Evolutionary conservation across 768 basidiomycete species (phyloP).

Genomic region (Rubroboletus satanas): DNA sequence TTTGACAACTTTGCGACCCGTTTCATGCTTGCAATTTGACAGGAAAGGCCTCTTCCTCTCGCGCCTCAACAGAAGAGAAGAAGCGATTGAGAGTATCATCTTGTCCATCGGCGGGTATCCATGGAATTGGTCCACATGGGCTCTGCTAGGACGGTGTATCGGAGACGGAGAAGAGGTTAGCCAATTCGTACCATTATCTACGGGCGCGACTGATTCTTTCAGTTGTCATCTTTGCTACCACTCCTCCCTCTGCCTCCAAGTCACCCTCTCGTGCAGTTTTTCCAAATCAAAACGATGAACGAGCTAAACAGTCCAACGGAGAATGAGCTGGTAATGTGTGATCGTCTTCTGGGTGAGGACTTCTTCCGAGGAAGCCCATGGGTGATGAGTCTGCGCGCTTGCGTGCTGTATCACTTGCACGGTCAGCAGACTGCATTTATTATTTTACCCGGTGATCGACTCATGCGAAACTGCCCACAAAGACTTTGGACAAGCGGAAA

Average conservation of each 20-base stretch:
- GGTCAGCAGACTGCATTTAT: slow-evolving; percentile 46
- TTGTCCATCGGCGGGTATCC: slow-evolving; percentile 73
- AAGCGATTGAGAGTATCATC: slow-evolving; percentile 79
- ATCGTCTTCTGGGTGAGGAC: slow-evolving; percentile 64
- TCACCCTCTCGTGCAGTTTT: slow-evolving; percentile 62
- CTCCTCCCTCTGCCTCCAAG: slow-evolving; percentile 45
- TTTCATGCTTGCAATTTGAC: slow-evolving; percentile 4
- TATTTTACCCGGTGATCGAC: neutral
- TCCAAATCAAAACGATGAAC: slow-evolving; percentile 85
- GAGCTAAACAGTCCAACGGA: slow-evolving; percentile 89
- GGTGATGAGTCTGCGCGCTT: slow-evolving; percentile 82
- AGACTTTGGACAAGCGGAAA: slow-evolving; percentile 89
- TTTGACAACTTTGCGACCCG: neutral
- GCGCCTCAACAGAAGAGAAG: slow-evolving; percentile 72
- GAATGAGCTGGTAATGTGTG: slow-evolving; percentile 75
- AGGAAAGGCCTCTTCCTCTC: slow-evolving; percentile 85
- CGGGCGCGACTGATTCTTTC: slow-evolving; percentile 10
- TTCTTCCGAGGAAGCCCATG: slow-evolving; percentile 82
- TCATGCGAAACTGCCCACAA: slow-evolving; percentile 4
- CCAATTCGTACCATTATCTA: neutral
- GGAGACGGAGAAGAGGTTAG: slow-evolving; percentile 82
- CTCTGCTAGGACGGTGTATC: slow-evolving; percentile 72
- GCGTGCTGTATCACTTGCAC: slow-evolving; percentile 85
- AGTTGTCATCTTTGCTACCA: slow-evolving; percentile 45
- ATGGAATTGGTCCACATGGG: slow-evolving; percentile 97